phyloP scores from a whole-genome alignment of 441 rosid genomes.

The Isatis lusitanica region DNA sequence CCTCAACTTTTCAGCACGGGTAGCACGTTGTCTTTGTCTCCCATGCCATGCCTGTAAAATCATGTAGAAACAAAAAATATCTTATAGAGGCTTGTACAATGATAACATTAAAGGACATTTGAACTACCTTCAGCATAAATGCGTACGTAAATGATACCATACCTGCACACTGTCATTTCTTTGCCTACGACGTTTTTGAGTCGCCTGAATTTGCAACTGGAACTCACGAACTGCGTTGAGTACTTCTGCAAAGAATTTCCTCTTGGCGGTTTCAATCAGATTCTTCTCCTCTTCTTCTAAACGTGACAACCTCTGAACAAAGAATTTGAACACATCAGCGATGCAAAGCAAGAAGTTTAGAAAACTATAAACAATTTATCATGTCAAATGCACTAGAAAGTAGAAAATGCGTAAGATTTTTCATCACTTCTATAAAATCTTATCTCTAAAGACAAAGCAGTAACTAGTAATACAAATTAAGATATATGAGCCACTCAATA shows the following conservation, averaged over 20 bases:
- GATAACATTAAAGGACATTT: not conserved
- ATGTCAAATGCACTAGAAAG: not conserved
- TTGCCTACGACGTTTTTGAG: conserved; percentile 90
- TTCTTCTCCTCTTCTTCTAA: conserved; percentile 87
- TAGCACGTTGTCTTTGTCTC: conserved; percentile 97
- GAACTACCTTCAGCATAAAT: not conserved
- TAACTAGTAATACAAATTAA: not conserved
- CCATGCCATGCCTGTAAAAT: conserved; percentile 95
- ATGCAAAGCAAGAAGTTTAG: conserved; percentile 12
- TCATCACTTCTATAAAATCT: not conserved
- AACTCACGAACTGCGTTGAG: conserved; percentile 92
- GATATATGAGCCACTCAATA: not conserved
- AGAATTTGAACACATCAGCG: conserved; percentile 32
- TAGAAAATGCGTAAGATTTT: not conserved
- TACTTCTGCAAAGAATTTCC: conserved; percentile 86
- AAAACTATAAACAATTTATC: not conserved
- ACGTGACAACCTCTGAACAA: conserved; percentile 81
- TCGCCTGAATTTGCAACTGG: conserved; percentile 78
- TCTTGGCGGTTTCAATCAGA: conserved; percentile 75
- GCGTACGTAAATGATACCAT: conserved; percentile 11
- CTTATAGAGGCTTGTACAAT: not conserved
- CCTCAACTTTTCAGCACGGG: conserved; percentile 96
- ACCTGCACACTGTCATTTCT: conserved; percentile 96
- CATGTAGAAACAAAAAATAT: not conserved
- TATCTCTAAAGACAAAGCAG: not conserved